Percentiles rank a stretch among this genome's conserved stretches.
Evolutionary conservation across 257 asterid genomes (phyloP).

Genomic region (Solanum boliviense): DNA sequence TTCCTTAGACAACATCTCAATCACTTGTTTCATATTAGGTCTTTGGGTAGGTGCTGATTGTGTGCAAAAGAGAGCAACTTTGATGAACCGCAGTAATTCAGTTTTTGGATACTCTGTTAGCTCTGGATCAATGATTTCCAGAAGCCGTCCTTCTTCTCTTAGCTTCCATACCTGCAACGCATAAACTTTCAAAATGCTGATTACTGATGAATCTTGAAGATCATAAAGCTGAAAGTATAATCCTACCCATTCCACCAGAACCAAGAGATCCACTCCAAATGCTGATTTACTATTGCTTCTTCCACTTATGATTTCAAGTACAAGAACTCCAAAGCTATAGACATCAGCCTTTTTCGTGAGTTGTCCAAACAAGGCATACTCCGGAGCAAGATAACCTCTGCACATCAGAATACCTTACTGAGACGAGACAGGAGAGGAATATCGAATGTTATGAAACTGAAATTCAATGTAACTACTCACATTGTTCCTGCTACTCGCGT

Average conservation of each 20-base stretch:
- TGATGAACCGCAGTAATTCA: slow-evolving; percentile 40
- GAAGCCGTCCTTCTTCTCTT: slow-evolving; percentile 37
- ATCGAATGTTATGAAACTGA: background rate
- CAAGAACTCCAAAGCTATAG: slow-evolving; percentile 67
- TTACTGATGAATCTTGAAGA: background rate
- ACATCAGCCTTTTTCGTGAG: slow-evolving; percentile 77
- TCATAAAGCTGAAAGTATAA: background rate
- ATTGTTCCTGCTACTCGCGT: slow-evolving; percentile 81
- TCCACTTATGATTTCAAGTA: slow-evolving; percentile 66
- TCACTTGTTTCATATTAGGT: slow-evolving; percentile 76
- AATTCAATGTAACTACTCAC: slow-evolving; percentile 41
- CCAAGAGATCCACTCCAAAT: slow-evolving; percentile 48
- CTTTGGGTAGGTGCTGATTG: slow-evolving; percentile 62
- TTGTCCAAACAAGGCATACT: slow-evolving; percentile 57
- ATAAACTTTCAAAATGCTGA: background rate
- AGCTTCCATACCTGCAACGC: slow-evolving; percentile 62
- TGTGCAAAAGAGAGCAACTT: slow-evolving; percentile 68
- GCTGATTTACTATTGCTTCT: slow-evolving; percentile 57
- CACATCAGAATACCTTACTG: background rate
- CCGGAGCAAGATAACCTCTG: slow-evolving; percentile 86
- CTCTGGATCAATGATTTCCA: slow-evolving; percentile 62
- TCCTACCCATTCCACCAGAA: slow-evolving; percentile 75
- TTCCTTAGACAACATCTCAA: slow-evolving; percentile 53
- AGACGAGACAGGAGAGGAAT: background rate
- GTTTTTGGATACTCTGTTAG: slow-evolving; percentile 32